Conservation (phyloP, 1,139 yeast genomes). For the Suhomyces wounanorum region DNA sequence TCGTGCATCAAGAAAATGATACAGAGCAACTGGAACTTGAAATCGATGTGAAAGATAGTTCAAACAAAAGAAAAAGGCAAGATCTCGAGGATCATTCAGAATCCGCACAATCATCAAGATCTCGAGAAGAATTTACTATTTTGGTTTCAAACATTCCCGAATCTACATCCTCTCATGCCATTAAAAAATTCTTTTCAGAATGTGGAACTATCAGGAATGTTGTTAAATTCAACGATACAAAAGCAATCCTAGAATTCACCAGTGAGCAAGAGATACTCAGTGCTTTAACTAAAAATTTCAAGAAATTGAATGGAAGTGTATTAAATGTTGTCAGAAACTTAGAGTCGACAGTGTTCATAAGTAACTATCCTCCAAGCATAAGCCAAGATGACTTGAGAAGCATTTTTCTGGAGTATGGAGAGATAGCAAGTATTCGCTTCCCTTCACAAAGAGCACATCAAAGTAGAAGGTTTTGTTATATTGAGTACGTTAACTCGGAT, state of each 20-base stretch:
- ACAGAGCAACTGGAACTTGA: not conserved
- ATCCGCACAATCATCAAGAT: constrained; percentile 37
- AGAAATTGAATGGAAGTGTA: constrained; percentile 42
- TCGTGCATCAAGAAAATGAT: constrained; percentile 1
- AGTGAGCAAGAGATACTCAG: constrained; percentile 52
- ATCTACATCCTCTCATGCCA: constrained; percentile 29
- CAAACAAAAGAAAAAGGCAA: not conserved
- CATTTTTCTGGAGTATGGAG: constrained; percentile 50
- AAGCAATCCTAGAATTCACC: constrained; percentile 58
- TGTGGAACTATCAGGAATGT: constrained; percentile 56
- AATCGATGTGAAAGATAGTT: not conserved
- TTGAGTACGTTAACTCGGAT: constrained; percentile 53
- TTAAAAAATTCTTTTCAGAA: constrained; percentile 52
- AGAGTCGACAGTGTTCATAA: constrained; percentile 60
- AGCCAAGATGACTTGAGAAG: constrained; percentile 40
- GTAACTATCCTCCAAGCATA: constrained; percentile 69
- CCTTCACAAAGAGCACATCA: constrained; percentile 61
- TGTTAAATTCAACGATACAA: constrained; percentile 25
- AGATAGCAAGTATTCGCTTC: constrained; percentile 56
- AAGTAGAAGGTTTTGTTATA: constrained; percentile 72
- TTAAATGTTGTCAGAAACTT: constrained; percentile 49
- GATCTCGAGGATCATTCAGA: not conserved
- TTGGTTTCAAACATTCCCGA: constrained; percentile 45
- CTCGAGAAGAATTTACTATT: constrained; percentile 59
- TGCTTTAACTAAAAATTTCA: constrained; percentile 62